Evolutionary conservation across 2,329 filamentous ascomycete species (phyloP).

Genomic region (Aspergillus amoenus): DNA sequence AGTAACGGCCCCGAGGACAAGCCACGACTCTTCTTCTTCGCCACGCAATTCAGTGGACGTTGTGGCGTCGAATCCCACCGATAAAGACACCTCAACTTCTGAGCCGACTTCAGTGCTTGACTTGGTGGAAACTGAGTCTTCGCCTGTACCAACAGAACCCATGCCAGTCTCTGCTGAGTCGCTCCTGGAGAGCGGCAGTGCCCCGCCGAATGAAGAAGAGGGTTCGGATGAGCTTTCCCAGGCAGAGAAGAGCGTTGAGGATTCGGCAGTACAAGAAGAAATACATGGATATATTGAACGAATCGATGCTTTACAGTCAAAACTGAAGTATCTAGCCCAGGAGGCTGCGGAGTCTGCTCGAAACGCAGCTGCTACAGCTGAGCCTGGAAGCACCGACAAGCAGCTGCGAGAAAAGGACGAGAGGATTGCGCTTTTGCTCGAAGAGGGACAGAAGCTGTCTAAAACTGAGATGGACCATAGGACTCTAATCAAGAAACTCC

Average conservation of each 20-base stretch:
- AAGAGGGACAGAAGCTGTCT: constrained; percentile 87
- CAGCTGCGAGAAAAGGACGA: constrained; percentile 87
- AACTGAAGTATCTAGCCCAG: constrained; percentile 82
- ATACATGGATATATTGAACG: constrained; percentile 79
- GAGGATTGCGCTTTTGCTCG: constrained; percentile 83
- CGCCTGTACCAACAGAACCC: constrained; percentile 18
- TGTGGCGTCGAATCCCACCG: constrained; percentile 12
- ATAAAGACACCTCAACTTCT: constrained; percentile 2
- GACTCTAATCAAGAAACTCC: constrained; percentile 77
- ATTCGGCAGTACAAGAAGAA: constrained; percentile 73
- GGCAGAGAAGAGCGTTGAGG: constrained; percentile 51
- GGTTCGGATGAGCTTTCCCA: constrained; percentile 50
- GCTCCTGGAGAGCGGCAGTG: constrained; percentile 12
- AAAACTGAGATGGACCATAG: constrained; percentile 83
- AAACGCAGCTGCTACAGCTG: constrained; percentile 62
- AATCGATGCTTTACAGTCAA: constrained; percentile 88
- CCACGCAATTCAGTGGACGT: constrained; percentile 30
- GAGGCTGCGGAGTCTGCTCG: constrained; percentile 76
- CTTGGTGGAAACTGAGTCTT: neutral
- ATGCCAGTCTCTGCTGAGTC: constrained; percentile 18
- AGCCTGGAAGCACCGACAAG: constrained; percentile 67
- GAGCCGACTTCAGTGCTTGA: neutral
- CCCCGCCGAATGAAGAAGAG: constrained; percentile 37
- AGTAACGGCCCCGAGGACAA: constrained; percentile 22
- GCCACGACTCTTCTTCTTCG: constrained; percentile 28